Evolutionary conservation across 495 filamentous ascomycete genomes (phyloP), one percentile per base, ranked within the genome.

Genomic region (Tuber magnatum): DNA sequence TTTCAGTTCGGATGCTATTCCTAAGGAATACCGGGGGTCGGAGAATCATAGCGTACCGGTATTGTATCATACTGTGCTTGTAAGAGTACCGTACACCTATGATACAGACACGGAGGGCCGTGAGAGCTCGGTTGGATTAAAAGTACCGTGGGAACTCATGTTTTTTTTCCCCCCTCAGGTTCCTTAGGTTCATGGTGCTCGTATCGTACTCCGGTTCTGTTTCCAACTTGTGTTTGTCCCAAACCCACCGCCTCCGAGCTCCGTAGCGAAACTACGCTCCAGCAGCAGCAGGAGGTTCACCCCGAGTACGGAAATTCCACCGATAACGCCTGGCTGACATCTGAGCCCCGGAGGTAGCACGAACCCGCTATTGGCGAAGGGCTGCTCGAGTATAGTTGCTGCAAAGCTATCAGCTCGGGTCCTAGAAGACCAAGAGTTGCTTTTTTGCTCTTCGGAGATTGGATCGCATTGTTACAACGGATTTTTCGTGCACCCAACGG

Each of bases 371-470:
- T 65, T 65, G 56, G 56, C 18, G 28, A 65, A 65, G 28, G 56
- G 56, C 28, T 35, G n/a, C n/a, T n/a, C n/a, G n/a, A n/a, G n/a
- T n/a, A 12, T 5, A 65, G 28, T 7, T 35, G 28, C 51, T 61
- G n/a, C 9, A 10, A 14, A 61, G 51, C 56, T 35, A 5, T 65
- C 56, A 65, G 56, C 56, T 35, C 28, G 35, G 56, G 28, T 65
- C 16, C 56, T 18, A 32, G 14, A 28, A 61, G 3, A 32, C 3
- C 0, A 32, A 61, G 4, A 14, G 12, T 35, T 35, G 12, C 28
- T 35, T 65, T 32, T 61, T 61, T 65, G 16, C n/a, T 56, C 51
- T 56, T 56, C 51, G 56, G 28, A 65, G 56, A 65, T 65, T 65
- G 56, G 28, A 35, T 65, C n/a, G 51, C 51, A 32, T 2, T 61